Evolutionary conservation across 306 rosid genomes (phyloP), one percentile per base, ranked within the genome.

Genomic region (Prunus salicina): DNA sequence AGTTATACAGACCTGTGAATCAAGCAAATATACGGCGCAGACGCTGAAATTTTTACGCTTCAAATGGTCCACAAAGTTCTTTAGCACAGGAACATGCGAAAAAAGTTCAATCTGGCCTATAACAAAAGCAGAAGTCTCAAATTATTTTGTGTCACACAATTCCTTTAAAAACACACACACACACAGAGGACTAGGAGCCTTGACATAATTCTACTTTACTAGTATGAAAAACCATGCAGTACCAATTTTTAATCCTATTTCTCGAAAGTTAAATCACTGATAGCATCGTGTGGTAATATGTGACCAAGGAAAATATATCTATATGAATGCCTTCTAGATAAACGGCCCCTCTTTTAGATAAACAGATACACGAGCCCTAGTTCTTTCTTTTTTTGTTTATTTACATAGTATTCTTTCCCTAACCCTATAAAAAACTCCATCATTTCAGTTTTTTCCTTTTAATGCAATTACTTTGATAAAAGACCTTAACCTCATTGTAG

Each of bases 51-150:
- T 84, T 76, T 86, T 94, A 46, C 86, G 79, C 71, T 88, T 85
- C 87, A 94, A 82, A 89, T 94, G 97, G 72, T 94, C 98, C 76
- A 90, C 95, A 71, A 92, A 94, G 82, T 92, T 94, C 69, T 79
- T 78, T 58, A 92, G 93, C 77, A 89, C 93, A 14, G 97, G 90
- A 38, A 94, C 95, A 79, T 94, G 98, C 2, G 97, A 92, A 83
- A 83, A 94, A 56, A 92, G 96, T 83, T 94, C 97, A 76, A 94
- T 92, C 85, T 94, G 98, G 75, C 98, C 97, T 94, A 82, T 63
- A 87, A 83, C 53, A 71, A 38, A 53, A 81, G 38, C 30, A 47
- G 20, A 82, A 69, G 57, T 56, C 56, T 57, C 19, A 43, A 56
- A 77, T 64, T 32, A 58, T 15, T 47, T 67, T 41, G 14, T 64